Evolutionary conservation across 108 stramenopile genomes (phyloP).

Genomic region (Fistulifera pelliculosa): DNA sequence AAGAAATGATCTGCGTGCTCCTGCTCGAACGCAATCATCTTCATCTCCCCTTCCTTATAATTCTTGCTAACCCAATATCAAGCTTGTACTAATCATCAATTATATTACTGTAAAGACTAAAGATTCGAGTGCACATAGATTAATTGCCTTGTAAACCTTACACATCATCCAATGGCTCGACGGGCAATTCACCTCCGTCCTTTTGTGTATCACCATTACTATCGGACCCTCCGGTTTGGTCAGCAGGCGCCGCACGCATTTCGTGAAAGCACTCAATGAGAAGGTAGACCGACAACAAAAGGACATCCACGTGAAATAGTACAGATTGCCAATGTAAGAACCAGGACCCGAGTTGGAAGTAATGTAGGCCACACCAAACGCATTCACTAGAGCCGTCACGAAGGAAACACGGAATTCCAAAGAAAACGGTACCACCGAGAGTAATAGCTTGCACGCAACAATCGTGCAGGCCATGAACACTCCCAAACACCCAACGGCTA

Average conservation of each 20-base stretch:
- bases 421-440: conserved; percentile 43
- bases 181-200: too few species aligned
- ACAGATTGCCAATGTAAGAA: conserved; percentile 63
- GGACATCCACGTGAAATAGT: conserved; percentile 69
- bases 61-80: too few species aligned
- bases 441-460: conserved; percentile 60
- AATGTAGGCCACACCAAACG: conserved; percentile 41
- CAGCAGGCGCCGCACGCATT: not conserved
- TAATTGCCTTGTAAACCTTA: too few species aligned
- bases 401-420: conserved; percentile 45
- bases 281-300: conserved; percentile 24
- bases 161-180: too few species aligned
- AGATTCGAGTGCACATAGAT: too few species aligned
- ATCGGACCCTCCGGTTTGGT: not conserved
- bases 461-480: conserved; percentile 36
- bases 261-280: conserved; percentile 24
- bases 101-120: too few species aligned
- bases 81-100: too few species aligned
- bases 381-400: conserved; percentile 41
- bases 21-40: too few species aligned
- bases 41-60: too few species aligned
- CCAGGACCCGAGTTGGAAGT: conserved; percentile 59
- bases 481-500: conserved; percentile 51
- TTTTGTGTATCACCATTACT: not conserved
- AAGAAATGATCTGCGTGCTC: too few species aligned